Conservation (phyloP, 805 yeast species). For the Candida andamanensis region DNA sequence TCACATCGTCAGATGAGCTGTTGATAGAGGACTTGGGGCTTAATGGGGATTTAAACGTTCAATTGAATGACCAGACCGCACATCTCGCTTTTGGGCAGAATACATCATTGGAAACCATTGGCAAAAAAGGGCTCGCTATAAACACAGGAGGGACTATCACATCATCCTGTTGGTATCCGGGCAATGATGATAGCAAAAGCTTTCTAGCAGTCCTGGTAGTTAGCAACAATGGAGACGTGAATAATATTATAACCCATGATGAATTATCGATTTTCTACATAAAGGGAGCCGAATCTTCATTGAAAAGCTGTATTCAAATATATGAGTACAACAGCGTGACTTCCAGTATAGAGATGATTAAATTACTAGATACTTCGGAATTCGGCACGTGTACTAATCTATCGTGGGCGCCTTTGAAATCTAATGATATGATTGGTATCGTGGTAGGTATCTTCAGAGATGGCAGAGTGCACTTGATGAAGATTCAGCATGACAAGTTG, state of each 20-base stretch:
- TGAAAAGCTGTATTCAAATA: conserved; percentile 41
- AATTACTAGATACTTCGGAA: conserved; percentile 24
- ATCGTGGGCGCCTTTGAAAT: conserved; percentile 34
- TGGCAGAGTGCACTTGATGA: conserved; percentile 50
- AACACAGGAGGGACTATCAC: conserved; percentile 51
- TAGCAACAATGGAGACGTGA: conserved; percentile 19
- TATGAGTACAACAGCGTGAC: conserved; percentile 32
- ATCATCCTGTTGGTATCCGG: conserved; percentile 48
- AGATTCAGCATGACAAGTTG: conserved; percentile 18
- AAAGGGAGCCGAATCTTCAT: conserved; percentile 1
- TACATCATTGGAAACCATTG: no score
- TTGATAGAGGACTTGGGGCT: no score
- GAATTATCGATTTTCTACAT: conserved; percentile 28
- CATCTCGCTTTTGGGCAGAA: no score
- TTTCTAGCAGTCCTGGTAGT: conserved; percentile 50
- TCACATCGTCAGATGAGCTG: no score
- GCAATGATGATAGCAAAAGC: conserved; percentile 19
- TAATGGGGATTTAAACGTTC: no score
- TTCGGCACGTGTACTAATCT: conserved; percentile 44
- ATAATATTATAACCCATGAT: conserved; percentile 14
- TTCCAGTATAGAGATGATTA: conserved; percentile 19
- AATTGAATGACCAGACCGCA: no score
- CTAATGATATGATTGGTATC: conserved; percentile 32
- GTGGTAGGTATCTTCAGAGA: conserved; percentile 53
- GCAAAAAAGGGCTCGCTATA: no score